Evolutionary conservation across 345 rosid genomes (phyloP).

Genomic region (Gossypium ekmanianum): DNA sequence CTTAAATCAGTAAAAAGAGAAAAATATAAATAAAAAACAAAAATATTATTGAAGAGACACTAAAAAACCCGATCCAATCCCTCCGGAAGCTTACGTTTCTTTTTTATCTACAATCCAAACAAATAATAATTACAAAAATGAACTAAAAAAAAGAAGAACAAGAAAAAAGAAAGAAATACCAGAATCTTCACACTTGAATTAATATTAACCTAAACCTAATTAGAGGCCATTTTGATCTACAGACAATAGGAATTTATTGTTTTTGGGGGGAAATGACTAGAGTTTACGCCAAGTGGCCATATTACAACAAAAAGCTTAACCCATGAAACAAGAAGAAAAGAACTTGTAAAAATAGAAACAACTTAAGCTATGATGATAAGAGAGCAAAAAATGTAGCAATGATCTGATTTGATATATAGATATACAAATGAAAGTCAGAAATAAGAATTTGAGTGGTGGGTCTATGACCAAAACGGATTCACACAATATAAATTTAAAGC

Average conservation of each 20-base stretch:
- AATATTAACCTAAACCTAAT: background rate
- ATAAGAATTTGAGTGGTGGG: no score
- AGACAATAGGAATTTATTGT: background rate
- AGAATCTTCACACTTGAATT: background rate
- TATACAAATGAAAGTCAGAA: no score
- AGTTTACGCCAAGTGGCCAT: no score
- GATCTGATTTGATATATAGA: no score
- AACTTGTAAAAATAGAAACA: no score
- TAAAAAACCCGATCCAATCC: background rate
- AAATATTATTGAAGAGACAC: constrained; percentile 1
- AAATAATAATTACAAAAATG: constrained; percentile 32
- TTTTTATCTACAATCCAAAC: background rate
- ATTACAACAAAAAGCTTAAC: constrained; percentile 1
- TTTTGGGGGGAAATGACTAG: background rate
- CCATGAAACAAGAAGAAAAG: background rate
- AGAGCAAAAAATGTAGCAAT: no score
- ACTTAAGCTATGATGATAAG: background rate
- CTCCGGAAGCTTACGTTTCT: background rate
- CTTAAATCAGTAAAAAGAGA: background rate
- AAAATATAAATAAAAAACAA: background rate
- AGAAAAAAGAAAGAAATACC: background rate
- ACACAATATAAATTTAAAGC: no score
- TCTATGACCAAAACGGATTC: no score
- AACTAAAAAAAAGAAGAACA: background rate
- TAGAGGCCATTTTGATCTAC: background rate